Percentiles rank a stretch among this genome's conserved stretches.
phyloP scores from a whole-genome alignment of 495 filamentous ascomycete species.

The Polyplosphaeria fusca region DNA sequence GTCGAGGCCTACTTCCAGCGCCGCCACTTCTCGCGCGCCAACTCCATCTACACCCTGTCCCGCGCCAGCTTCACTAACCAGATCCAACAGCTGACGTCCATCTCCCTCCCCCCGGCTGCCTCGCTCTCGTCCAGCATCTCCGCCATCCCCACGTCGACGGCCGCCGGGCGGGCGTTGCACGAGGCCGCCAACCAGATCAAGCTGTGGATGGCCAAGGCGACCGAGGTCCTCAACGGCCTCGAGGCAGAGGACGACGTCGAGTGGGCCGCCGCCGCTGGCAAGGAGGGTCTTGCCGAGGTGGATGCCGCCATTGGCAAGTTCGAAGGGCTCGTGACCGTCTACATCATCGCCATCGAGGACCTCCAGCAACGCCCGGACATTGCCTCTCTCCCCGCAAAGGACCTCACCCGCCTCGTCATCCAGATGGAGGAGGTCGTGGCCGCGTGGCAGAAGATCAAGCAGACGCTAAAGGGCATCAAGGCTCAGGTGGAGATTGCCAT shows the following conservation, averaged over 20 bases:
- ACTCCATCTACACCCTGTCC: conserved; percentile 85
- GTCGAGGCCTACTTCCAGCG: conserved; percentile 53
- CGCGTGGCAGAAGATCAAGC: conserved; percentile 80
- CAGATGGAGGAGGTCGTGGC: conserved; percentile 83
- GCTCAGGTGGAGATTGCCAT: conserved; percentile 91
- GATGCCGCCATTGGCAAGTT: conserved; percentile 83
- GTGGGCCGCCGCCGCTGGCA: conserved; percentile 90
- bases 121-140: conserved; percentile 76
- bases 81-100: conserved; percentile 78
- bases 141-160: conserved; percentile 73
- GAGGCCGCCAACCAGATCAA: conserved; percentile 85
- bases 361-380: conserved; percentile 81
- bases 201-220: conserved; percentile 86
- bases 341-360: conserved; percentile 85
- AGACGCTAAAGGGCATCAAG: conserved; percentile 71
- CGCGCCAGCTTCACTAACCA: conserved; percentile 88
- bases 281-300: conserved; percentile 84
- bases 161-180: conserved; percentile 71
- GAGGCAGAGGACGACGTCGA: conserved; percentile 95
- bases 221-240: conserved; percentile 76
- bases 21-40: conserved; percentile 51
- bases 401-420: conserved; percentile 65
- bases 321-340: conserved; percentile 81
- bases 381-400: conserved; percentile 59
- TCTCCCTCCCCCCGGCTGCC: conserved; percentile 78